Evolutionary conservation across 208 protist species (phyloP), one percentile per base, ranked within the genome.

Genomic region (Naegleria fowleri): DNA sequence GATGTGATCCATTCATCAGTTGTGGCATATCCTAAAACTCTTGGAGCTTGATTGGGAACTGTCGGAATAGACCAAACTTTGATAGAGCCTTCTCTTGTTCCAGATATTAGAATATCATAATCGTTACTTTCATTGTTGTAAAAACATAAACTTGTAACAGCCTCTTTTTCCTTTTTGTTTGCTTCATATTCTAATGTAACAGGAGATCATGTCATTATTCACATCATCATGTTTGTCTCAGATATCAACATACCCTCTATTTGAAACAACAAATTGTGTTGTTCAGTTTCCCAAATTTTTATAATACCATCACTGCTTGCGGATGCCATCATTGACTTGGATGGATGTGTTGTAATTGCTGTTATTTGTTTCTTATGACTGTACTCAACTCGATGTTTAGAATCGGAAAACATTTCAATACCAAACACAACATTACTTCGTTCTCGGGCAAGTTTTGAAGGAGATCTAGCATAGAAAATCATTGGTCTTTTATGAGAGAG

Each of bases 331-430:
- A 89, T n/a, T 22, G 15, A n/a, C 40, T 40, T 52, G 22, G 48
- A 43, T 9, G 86, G 86, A 89, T 89, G 86, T 41, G 33, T 40
- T 38, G 41, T 89, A 36, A 89, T 41, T 16, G 33, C 25, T n/a
- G 86, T 48, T 40, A 89, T 67, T 55, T 39, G 86, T 40, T 89
- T 89, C n/a, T 89, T 89, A 40, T 89, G 86, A 55, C 6, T 22
- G 39, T 89, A 89, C 15, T 67, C 51, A 41, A 67, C 48, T 38
- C 48, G 55, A 89, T 89, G 39, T 89, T 89, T 89, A 25, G 48
- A 58, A 67, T 89, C 86, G 19, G 43, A 55, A 67, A 89, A 89
- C 33, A 89, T 67, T 67, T 67, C 86, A 5, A 89, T 67, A 67
- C 41, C 86, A 41, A 13, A 41, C 11, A 89, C 51, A 19, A n/a